Percentiles rank a stretch among this genome's conserved stretches.
Evolutionary conservation across 106 monocot species (phyloP).

Genomic region (Allium fistulosum): DNA sequence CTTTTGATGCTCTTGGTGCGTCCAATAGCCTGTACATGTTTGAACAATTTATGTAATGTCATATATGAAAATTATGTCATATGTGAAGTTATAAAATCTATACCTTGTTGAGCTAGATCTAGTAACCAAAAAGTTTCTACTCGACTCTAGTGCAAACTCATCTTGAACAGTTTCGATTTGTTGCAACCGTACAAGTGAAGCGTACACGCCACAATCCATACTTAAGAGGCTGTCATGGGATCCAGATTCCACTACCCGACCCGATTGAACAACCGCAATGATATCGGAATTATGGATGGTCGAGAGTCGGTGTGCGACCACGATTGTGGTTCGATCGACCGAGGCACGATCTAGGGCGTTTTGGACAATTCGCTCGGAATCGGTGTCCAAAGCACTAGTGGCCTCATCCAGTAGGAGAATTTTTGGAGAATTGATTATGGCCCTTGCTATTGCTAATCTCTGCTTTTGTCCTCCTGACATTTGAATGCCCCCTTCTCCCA

Average conservation of each 20-base stretch:
- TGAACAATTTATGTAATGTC: neutral
- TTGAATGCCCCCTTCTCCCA: constrained; percentile 69
- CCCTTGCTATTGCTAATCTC: constrained; percentile 67
- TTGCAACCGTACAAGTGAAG: constrained; percentile 45
- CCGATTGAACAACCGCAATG: constrained; percentile 54
- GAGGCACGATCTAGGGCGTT: constrained; percentile 55
- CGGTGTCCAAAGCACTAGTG: constrained; percentile 68
- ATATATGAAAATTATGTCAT: neutral
- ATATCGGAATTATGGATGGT: constrained; percentile 54
- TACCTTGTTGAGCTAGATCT: constrained; percentile 21
- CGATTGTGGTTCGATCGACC: constrained; percentile 49
- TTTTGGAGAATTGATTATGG: constrained; percentile 53
- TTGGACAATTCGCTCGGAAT: constrained; percentile 57
- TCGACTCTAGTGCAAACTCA: neutral
- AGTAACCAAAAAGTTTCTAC: constrained; percentile 19
- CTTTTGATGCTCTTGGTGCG: constrained; percentile 1
- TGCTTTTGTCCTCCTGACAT: constrained; percentile 79
- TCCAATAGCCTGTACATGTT: constrained; percentile 1
- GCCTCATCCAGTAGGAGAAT: constrained; percentile 77
- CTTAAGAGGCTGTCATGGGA: constrained; percentile 56
- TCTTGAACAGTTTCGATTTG: constrained; percentile 1
- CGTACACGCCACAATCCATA: constrained; percentile 33
- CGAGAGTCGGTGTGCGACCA: constrained; percentile 72
- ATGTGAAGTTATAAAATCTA: neutral
- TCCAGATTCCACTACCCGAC: constrained; percentile 46